These are phyloP conservation scores for Fusarium sp. DNA, from an alignment of 2,329 filamentous ascomycete species.

Conservation along the genomic window DNA sequence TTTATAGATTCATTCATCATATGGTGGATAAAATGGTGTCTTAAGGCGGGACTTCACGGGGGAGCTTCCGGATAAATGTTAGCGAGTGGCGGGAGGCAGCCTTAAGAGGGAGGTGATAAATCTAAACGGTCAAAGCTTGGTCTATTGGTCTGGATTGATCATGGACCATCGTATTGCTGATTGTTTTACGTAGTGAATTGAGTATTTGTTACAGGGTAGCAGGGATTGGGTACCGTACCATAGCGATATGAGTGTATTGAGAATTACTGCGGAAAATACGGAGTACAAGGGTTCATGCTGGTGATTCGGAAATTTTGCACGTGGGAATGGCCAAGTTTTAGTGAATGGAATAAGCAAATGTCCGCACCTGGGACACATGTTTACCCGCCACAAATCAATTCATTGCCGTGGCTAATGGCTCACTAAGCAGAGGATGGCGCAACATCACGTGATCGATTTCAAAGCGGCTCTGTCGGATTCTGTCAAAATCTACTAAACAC, in stretches of 20 bases:
- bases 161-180: not conserved
- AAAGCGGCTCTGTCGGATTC: conserved; percentile 43
- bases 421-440: not conserved
- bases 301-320: not conserved
- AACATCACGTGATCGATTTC: conserved; percentile 44
- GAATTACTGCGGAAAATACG: not conserved
- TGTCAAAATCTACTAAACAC: conserved; percentile 37
- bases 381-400: conserved; percentile 1
- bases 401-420: conserved; percentile 6
- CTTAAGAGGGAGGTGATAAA: conserved; percentile 30
- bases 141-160: conserved; percentile 11
- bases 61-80: conserved; percentile 17
- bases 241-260: not conserved
- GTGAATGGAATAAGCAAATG: too few species aligned
- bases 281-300: not conserved
- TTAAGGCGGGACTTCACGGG: not conserved
- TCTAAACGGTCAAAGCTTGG: conserved; percentile 4
- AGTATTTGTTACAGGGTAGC: conserved; percentile 22
- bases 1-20: not conserved
- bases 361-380: not conserved
- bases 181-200: conserved; percentile 11
- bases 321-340: too few species aligned
- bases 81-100: conserved; percentile 22
- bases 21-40: not conserved
- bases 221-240: not conserved